Conservation (phyloP, 495 filamentous ascomycete species). For the Cercophora newfieldiana region DNA sequence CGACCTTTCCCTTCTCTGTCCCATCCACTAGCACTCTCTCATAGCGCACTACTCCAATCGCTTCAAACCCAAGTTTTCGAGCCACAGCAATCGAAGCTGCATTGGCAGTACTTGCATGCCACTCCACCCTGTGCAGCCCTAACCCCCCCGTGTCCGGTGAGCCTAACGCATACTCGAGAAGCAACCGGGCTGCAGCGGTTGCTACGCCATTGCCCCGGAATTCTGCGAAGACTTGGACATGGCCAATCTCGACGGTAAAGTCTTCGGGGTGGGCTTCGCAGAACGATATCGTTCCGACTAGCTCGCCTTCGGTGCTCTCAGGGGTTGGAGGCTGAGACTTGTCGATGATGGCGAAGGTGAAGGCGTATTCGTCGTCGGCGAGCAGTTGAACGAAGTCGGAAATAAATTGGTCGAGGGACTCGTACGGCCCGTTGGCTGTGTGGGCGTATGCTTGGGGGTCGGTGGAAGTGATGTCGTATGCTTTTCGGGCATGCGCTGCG, state of each 20-base stretch:
- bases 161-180: not conserved
- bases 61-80: not conserved
- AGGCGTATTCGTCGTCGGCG: constrained; percentile 1
- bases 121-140: not conserved
- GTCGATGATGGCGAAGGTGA: constrained; percentile 3
- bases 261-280: not conserved
- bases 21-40: not conserved
- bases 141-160: not conserved
- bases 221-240: not conserved
- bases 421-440: not conserved
- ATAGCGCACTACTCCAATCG: not conserved
- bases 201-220: not conserved
- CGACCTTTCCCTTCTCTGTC: not conserved
- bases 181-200: not conserved
- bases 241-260: not conserved
- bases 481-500: not conserved
- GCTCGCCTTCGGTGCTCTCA: not conserved
- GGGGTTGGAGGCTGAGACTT: not conserved
- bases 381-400: not conserved
- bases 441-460: not conserved
- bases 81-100: not conserved
- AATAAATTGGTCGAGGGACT: not conserved
- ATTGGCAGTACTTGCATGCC: not conserved
- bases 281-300: not conserved
- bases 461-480: not conserved